Evolutionary conservation across 495 filamentous ascomycete species (phyloP), one percentile per base, ranked within the genome.

Genomic region (Penicillium goetzii): DNA sequence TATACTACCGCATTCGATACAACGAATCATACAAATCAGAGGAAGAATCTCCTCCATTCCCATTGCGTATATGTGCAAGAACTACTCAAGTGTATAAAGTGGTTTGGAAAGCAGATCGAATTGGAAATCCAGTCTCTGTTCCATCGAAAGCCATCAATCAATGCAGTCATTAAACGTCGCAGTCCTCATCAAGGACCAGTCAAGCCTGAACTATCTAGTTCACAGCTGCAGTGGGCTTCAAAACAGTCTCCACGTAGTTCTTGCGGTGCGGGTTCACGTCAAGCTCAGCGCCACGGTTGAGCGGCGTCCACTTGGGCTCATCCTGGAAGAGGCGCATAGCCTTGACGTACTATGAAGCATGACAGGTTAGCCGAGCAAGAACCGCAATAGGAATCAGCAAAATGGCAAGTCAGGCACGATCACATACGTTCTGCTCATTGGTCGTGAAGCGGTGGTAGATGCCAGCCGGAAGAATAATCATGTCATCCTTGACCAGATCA

Each of bases 391-490:
- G 17, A 34, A 50, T 50, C 17, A 19, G 2, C 2, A 19, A 15
- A 4, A 28, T 12, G 32, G 4, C n/a, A 30, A 15, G 19, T 51
- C 45, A 1, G n/a, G 4, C 23, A 21, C 6, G 36, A 38, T 36
- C 14, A 86, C 92, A 72, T 78, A 98, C 94, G 72, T 99, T 94
- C 63, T 88, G 84, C 71, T 83, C 85, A 82, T 97, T 92, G 2
- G 93, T 99, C 4, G 95, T 97, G 74, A 99, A 99, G 6, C 95
- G 87, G 78, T 99, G 95, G 74, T 96, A 99, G 59, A 98, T 97
- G 9, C 95, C 95, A n/a, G 93, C 90, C 2, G 95, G 95, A 45
- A 99, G 79, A 71, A 98, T 92, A 67, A 97, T 87, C 76, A 97
- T 77, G 68, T 85, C 83, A 59, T 84, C 78, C 79, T 85, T 96